Evolutionary conservation across 345 rosid genomes (phyloP), one percentile per base, ranked within the genome.

Genomic region (Boechera stricta): DNA sequence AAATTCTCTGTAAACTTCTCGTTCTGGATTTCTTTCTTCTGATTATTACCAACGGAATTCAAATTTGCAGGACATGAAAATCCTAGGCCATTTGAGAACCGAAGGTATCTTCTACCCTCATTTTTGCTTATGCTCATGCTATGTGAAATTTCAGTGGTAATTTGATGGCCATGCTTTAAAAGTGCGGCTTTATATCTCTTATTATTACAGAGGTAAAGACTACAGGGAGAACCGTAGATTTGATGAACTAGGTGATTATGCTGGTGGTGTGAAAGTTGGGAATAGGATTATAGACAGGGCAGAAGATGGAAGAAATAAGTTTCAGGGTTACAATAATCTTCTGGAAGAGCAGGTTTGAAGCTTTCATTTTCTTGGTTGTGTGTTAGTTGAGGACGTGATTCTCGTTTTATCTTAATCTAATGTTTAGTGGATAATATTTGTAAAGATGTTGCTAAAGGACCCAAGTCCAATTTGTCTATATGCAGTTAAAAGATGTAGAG

Each of bases 301-400:
- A 74, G 84, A 59, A 55, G 88, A 79, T 78, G 82, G 87, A 72
- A 81, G 88, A 79, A 73, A 74, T 21, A 56, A 73, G 52, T 75
- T 79, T 16, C 73, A 77, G 73, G 81, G 83, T 67, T 82, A 89
- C 77, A 87, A 82, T 77, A 57, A 49, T 77, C 58, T 69, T 77
- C 82, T 80, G 75, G 82, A 76, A 79, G 91, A 86, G 67, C 89
- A 91, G 98, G 99, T 93, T 79, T 71, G 79, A 74, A 80, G 55
- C 39, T 56, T 48, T 67, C 16, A 15, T 62, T 31, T 79, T 48
- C 79, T 69, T 56, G 61, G 21, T 57, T 54, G 7, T 18, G 57
- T 53, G 39, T 35, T 58, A 10, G 16, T 64, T 71, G 65, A 57
- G 72, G 31, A 49, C 45, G 3, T 65, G 31, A 45, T 72, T 41